Base-by-base conservation (phyloP, 129 eudicot genomes). In the Ambrosia trifida region DNA sequence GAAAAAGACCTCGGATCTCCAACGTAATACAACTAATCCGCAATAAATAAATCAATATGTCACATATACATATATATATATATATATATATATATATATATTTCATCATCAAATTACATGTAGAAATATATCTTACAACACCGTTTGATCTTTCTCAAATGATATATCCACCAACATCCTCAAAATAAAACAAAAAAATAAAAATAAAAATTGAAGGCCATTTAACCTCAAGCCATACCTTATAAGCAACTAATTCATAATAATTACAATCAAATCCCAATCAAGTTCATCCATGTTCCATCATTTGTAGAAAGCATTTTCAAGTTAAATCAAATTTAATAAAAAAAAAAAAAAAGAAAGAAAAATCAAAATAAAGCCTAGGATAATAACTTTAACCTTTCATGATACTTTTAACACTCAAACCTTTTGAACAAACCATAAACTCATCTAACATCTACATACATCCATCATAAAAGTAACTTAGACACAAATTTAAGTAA, bases 181-280 rank as follows among this genome's bases (percentile, higher is more conserved):
- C 18, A 51, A 11, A 60, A 31, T 35, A 45, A 61, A 32, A 31
- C 36, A 46, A 72, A 47, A 32, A 50, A 33, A 31, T 46, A 17
- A 14, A 5, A 4, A 13, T 2, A 11, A 35, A 45, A 28, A 50
- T 10, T 24, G 6, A 17, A 50, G 49, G 13, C 32, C 14, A 11
- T 11, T 68, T 68, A 51, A 32, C 51, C 33, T 32, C 2, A 32
- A 10, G 17, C 10, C 17, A 49, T 31, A 31, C 61, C 32, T 31
- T 56, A 24, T 24, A 32, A 50, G 64, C 64, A 51, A 18, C 50
- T 51, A 54, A 69, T 59, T 60, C 60, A 10, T 38, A 49, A 50
- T 17, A n/a, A 9, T n/a, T 72, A 28, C 76, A 57, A 28, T 58
- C 41, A 31, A 30, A 58, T 13, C 56, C 44, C 20, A 16, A 16